Evolutionary conservation across 345 rosid genomes (phyloP).

Genomic region (Limnanthes douglasii): DNA sequence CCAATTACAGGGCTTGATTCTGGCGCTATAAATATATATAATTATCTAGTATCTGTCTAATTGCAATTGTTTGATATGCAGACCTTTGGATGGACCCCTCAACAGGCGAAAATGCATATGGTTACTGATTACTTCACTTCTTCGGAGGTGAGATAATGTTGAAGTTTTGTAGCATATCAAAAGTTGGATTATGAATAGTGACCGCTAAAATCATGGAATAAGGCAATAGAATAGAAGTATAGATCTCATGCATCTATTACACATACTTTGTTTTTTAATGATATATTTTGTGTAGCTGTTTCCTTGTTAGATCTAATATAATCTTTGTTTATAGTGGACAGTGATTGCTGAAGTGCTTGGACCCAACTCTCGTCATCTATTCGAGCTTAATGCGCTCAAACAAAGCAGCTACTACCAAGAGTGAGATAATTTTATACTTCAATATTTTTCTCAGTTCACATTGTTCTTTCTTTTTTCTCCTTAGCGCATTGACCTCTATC

Average conservation of each 20-base stretch:
- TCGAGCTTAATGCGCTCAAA: constrained; percentile 90
- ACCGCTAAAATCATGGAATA: constrained; percentile 2
- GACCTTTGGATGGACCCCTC: constrained; percentile 89
- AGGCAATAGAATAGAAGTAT: constrained; percentile 1
- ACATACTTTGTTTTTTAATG: neutral
- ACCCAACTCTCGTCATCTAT: constrained; percentile 75
- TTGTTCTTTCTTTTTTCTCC: neutral
- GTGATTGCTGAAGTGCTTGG: constrained; percentile 85
- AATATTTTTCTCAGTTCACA: neutral
- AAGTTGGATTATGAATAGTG: neutral
- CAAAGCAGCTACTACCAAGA: constrained; percentile 62
- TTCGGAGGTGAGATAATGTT: constrained; percentile 51
- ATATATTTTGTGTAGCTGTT: neutral
- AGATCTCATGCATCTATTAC: neutral
- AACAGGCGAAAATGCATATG: constrained; percentile 92
- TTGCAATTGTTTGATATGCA: constrained; percentile 20
- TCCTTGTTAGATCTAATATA: constrained; percentile 8
- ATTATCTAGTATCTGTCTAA: neutral
- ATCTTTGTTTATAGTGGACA: constrained; percentile 43
- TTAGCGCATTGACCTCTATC: no score
- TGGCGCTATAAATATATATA: no score
- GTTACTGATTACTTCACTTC: constrained; percentile 75
- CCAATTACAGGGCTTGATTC: no score
- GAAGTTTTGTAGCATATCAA: constrained; percentile 3
- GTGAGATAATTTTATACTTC: constrained; percentile 23